Conservation (phyloP, 2,329 filamentous ascomycete species). For the Aspergillus sp. region DNA sequence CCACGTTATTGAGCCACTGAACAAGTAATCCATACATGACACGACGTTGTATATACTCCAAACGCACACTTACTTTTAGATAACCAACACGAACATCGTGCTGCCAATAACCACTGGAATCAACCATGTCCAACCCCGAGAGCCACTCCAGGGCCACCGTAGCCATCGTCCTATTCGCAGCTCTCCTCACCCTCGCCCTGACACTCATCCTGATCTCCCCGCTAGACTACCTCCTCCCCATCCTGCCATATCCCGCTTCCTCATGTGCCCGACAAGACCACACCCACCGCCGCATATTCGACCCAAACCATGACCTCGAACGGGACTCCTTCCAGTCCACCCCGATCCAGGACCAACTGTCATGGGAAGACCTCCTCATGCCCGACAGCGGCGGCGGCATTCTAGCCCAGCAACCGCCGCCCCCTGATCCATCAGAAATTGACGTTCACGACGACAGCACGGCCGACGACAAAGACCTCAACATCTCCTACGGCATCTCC, state of each 20-base stretch:
- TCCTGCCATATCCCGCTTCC: not conserved
- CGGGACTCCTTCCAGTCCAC: not conserved
- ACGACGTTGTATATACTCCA: no score
- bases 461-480: not conserved
- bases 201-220: constrained; percentile 1
- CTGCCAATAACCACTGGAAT: not conserved
- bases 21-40: not conserved
- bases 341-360: not conserved
- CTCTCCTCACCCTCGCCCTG: not conserved
- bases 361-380: constrained; percentile 5
- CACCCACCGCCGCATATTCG: not conserved
- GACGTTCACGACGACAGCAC: not conserved
- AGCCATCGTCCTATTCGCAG: not conserved
- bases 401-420: not conserved
- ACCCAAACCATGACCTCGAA: not conserved
- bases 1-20: not conserved
- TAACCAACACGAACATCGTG: not conserved
- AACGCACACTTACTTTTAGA: no score
- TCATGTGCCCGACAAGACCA: not conserved
- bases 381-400: constrained; percentile 2
- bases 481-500: constrained; percentile 8
- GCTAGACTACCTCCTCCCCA: not conserved
- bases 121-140: not conserved
- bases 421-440: not conserved
- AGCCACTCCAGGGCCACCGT: not conserved